These are phyloP conservation scores for Euphorbia pulcherrima DNA, from an alignment of 345 rosid genomes.

Conservation along the genomic window DNA sequence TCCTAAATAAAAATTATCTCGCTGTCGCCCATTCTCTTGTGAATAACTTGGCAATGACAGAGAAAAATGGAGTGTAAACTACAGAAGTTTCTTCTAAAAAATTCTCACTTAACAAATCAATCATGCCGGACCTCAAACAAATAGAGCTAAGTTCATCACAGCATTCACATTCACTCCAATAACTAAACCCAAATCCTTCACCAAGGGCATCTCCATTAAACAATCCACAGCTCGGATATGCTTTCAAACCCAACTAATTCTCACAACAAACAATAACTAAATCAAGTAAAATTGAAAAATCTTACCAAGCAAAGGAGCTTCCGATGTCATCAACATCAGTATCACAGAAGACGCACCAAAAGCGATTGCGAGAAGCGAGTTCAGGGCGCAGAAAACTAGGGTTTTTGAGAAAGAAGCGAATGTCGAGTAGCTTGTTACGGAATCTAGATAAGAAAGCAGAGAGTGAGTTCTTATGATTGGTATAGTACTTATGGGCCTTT, in stretches of 20 bases:
- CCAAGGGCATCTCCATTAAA: not conserved
- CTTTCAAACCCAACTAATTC: not conserved
- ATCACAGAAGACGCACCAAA: slow-evolving; percentile 89
- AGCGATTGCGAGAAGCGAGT: slow-evolving; percentile 51
- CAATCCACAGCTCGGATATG: not conserved
- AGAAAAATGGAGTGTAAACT: not conserved
- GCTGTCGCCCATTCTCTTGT: not conserved
- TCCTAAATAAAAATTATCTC: not conserved
- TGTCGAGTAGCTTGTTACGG: slow-evolving; percentile 51
- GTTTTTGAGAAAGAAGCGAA: slow-evolving; percentile 59
- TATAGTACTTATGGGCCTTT: slow-evolving; percentile 64
- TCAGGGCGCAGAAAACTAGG: slow-evolving; percentile 54
- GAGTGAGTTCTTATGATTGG: slow-evolving; percentile 61
- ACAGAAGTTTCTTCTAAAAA: not conserved
- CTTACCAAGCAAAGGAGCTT: slow-evolving; percentile 72
- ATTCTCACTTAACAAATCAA: not conserved
- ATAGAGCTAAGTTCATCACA: not conserved
- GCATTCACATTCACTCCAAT: not conserved
- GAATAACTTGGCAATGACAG: not conserved
- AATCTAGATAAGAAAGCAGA: slow-evolving; percentile 54
- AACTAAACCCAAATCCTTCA: not conserved
- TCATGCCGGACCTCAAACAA: not conserved
- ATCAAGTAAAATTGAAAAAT: not conserved
- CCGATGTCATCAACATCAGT: slow-evolving; percentile 52
- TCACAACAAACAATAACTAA: not conserved